Base-by-base conservation (phyloP, 768 basidiomycete species). In the Tephrocybe sp. region DNA sequence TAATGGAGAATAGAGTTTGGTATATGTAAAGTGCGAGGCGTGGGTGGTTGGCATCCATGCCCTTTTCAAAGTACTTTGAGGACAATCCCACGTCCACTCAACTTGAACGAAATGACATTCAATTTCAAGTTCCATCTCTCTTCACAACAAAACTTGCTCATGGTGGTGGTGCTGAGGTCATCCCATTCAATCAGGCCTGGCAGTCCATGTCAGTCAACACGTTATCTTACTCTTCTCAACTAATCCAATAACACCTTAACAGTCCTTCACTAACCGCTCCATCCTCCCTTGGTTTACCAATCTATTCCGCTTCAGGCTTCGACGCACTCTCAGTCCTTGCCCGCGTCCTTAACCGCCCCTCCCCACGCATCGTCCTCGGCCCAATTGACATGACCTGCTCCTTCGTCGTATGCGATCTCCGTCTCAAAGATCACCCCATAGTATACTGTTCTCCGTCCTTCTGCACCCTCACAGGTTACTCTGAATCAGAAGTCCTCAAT, bases 261-360 rank as follows among this genome's bases (percentile, higher is more conserved):
- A 35, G 45, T 14, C 31, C 4, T 4, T 22, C 35, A 2, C 23
- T 34, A 33, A 33, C 20, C 14, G 48, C 61, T 1, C 65, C 76
- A 19, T 65, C 76, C 4, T 45, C 71, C 2, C 58, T 68, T 12
- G 66, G 70, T 8, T 65, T 77, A 17, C 83, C 87, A 2, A 75
- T 98, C 2, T 99, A 99, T 70, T 94, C 92, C 1, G 73, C 84
- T 1, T 88, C 91, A 0, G 97, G 96, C 2, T 97, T 97, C 57
- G 96, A 98, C 65, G 75, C 95, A 43, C 72, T 98, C 40, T 82
- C 86, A 23, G 76, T 97, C 39, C 77, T 98, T 22, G 77, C 87
- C 9, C 79, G 91, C 7, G 86, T 98, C 7, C 84, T 79, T 5
- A 78, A 74, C 13, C 79, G 95, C 5, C 82, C 83, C 0, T 79